Evolutionary conservation across 2,329 filamentous ascomycete genomes (phyloP).

Genomic region (Lecanicillium sp.): DNA sequence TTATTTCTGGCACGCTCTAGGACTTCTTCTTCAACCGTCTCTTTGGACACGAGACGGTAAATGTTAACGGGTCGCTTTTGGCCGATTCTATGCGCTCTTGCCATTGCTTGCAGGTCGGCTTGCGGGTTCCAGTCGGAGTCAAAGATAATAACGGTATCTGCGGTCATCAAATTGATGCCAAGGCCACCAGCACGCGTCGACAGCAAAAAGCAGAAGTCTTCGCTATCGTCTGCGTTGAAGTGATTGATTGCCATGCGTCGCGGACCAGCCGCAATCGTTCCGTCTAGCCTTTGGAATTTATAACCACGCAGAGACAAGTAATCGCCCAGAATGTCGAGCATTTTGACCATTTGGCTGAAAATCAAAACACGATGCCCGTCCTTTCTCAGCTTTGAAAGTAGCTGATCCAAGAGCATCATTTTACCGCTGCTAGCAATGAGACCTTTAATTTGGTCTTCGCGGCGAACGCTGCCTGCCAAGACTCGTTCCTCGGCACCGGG

Average conservation of each 20-base stretch:
- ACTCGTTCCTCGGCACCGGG: constrained; percentile 87
- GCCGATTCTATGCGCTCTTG: constrained; percentile 92
- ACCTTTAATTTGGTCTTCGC: constrained; percentile 85
- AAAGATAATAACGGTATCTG: constrained; percentile 94
- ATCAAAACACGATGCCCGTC: constrained; percentile 95
- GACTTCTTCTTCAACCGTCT: constrained; percentile 97
- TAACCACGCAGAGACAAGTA: constrained; percentile 92
- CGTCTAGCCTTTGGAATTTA: constrained; percentile 88
- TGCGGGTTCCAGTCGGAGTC: constrained; percentile 99
- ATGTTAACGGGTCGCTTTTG: constrained; percentile 95
- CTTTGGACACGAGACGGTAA: constrained; percentile 92
- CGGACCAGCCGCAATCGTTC: constrained; percentile 82
- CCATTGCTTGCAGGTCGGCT: constrained; percentile 96
- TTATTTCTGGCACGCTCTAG: constrained; percentile 95
- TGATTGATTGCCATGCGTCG: constrained; percentile 94
- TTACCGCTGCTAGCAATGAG: constrained; percentile 97
- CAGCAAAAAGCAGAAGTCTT: constrained; percentile 92
- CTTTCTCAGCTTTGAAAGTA: constrained; percentile 86
- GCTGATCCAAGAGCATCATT: constrained; percentile 96
- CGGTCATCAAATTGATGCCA: constrained; percentile 99
- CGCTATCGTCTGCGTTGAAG: constrained; percentile 93
- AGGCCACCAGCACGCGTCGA: constrained; percentile 93
- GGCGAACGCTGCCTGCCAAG: constrained; percentile 66
- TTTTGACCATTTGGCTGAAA: constrained; percentile 99
- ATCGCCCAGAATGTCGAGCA: constrained; percentile 92